Conservation (phyloP, 2,329 filamentous ascomycete species). For the Aspergillus felis region DNA sequence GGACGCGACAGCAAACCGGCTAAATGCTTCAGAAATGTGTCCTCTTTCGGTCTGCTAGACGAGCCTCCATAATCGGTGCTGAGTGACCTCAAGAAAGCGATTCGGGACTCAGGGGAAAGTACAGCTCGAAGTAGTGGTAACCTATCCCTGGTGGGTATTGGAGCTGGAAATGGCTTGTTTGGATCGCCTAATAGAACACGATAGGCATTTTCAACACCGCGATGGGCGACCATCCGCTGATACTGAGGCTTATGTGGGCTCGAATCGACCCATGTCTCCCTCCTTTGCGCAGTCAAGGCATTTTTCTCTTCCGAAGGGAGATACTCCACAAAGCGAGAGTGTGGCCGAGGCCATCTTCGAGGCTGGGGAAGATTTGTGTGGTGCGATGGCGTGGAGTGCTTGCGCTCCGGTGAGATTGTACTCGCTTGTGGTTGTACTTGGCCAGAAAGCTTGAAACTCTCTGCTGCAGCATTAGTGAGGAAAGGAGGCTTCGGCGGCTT, state of each 20-base stretch:
- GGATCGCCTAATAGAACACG: conserved; percentile 5
- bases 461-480: conserved; percentile 2
- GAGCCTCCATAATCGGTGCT: background rate
- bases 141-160: conserved; percentile 12
- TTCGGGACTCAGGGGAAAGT: background rate
- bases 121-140: conserved; percentile 8
- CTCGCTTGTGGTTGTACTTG: background rate
- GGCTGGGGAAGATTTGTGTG: background rate
- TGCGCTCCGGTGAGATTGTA: background rate
- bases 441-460: background rate
- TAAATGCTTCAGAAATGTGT: background rate
- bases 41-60: background rate
- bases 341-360: background rate
- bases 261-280: conserved; percentile 1
- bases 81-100: background rate
- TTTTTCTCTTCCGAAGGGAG: background rate
- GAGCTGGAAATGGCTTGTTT: conserved; percentile 11
- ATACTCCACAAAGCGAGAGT: background rate
- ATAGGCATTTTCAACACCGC: background rate
- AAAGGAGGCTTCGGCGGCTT: conserved; percentile 12
- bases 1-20: background rate
- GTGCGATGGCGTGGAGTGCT: background rate
- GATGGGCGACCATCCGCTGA: conserved; percentile 1
- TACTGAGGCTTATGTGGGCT: background rate
- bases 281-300: background rate